Percentiles rank a stretch among this genome's conserved stretches.
Evolutionary conservation across 495 filamentous ascomycete genomes (phyloP).

Genomic region (Platismatia glauca): DNA sequence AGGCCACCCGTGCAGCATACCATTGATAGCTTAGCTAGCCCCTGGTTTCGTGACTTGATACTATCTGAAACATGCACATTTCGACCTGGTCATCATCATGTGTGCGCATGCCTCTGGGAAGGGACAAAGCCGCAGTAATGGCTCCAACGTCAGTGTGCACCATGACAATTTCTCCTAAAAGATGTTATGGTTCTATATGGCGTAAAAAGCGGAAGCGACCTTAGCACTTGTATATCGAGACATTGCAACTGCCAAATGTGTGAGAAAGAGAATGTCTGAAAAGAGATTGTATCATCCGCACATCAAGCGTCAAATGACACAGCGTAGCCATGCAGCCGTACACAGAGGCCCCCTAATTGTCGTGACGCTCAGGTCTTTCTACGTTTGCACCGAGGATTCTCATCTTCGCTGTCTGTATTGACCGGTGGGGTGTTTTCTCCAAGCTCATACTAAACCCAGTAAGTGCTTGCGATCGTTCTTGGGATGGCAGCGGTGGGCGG

Average conservation of each 20-base stretch:
- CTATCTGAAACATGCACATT: neutral
- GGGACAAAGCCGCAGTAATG: neutral
- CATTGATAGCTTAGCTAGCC: neutral
- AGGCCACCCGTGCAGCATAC: neutral
- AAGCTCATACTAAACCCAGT: neutral
- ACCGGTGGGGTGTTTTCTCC: neutral
- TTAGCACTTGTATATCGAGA: too few species aligned
- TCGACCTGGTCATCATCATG: neutral
- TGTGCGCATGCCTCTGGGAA: too few species aligned
- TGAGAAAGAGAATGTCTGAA: too few species aligned
- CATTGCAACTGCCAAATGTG: neutral
- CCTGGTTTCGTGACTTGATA: neutral
- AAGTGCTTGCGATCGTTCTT: neutral
- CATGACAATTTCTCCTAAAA: neutral
- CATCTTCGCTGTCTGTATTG: neutral
- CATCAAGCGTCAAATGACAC: neutral
- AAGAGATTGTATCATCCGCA: too few species aligned
- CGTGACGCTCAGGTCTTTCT: neutral
- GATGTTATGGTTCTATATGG: neutral
- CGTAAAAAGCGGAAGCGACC: too few species aligned
- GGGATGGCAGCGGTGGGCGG: neutral
- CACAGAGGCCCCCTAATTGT: neutral
- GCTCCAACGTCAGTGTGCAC: neutral
- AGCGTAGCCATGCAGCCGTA: neutral
- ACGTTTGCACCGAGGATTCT: neutral